Percentiles rank a stretch among this genome's conserved stretches.
phyloP scores from a whole-genome alignment of 306 rosid species.

The Rosa rugosa region DNA sequence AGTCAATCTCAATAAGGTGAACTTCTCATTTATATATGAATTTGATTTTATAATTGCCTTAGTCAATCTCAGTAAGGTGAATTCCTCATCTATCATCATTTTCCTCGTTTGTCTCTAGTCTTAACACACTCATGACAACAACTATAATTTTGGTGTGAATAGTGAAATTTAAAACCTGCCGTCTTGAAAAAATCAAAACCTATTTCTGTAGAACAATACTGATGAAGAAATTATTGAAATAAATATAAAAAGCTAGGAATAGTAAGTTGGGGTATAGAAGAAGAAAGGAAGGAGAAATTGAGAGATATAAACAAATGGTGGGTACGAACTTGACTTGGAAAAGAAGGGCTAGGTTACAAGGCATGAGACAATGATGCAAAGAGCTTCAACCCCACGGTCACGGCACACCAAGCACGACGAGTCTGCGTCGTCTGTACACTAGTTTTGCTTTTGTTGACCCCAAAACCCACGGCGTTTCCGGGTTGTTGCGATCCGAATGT shows the following conservation, averaged over 20 bases:
- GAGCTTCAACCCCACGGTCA: conserved; percentile 21
- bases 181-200: not conserved
- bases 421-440: conserved; percentile 19
- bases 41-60: not conserved
- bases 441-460: conserved; percentile 27
- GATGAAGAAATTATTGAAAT: not conserved
- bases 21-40: not conserved
- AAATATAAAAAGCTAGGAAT: not conserved
- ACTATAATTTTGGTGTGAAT: not conserved
- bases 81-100: not conserved
- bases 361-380: conserved; percentile 22
- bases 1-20: not conserved
- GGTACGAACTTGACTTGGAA: conserved; percentile 29
- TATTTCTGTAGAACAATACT: not conserved
- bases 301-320: not conserved
- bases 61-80: not conserved
- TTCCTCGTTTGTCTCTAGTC: not conserved
- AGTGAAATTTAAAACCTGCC: not conserved
- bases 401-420: conserved; percentile 55
- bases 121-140: not conserved
- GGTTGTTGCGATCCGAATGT: not conserved
- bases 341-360: not conserved
- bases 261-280: not conserved
- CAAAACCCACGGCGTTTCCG: conserved; percentile 13
- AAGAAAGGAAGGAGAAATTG: not conserved